Evolutionary conservation across 2,329 filamentous ascomycete species (phyloP), one percentile per base, ranked within the genome.

Genomic region (Tolypocladium album): DNA sequence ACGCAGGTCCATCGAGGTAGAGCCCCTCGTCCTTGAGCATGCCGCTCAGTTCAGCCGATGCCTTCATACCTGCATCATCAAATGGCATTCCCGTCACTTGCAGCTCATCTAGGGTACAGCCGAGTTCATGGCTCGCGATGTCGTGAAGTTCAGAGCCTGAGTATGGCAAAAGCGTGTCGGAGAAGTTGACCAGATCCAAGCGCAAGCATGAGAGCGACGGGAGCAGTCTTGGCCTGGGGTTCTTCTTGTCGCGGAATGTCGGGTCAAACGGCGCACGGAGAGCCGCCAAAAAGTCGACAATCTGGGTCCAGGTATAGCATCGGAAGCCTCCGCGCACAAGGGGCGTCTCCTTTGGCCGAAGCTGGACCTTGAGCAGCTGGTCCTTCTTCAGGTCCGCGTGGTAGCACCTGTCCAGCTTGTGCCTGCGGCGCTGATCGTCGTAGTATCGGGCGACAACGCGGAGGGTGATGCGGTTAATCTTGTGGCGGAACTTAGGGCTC

Each of bases 391-490:
- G 63, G 50, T 74, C 72, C 2, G 70, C 68, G 62, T 82, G 79
- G 62, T 82, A 78, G 11, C 68, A 69, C 27, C 69, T 71, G 34
- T 72, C 72, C 53, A 79, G 69, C 62, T 73, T 75, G 63, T 78
- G 78, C 43, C 72, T 75, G 13, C 71, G 70, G 55, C 68, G 70
- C 55, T 78, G 74, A 56, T 84, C 81, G 59, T 83, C 80, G 62
- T 82, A 85, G 67, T 81, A 84, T 58, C 74, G 75, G 12, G 81
- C 82, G 61, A 84, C 78, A 65, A 84, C 71, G 50, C 82, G 80
- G 47, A 84, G 70, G 36, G 73, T 82, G 65, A 81, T 69, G 60
- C 77, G 71, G 31, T 73, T 72, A 59, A 85, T 74, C 13, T 71
- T 68, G 39, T 74, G 68, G 20, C 82, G 79, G 60, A 76, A 76